Base-by-base conservation (phyloP, 2,329 filamentous ascomycete species). In the Tolypocladium tropicale region DNA sequence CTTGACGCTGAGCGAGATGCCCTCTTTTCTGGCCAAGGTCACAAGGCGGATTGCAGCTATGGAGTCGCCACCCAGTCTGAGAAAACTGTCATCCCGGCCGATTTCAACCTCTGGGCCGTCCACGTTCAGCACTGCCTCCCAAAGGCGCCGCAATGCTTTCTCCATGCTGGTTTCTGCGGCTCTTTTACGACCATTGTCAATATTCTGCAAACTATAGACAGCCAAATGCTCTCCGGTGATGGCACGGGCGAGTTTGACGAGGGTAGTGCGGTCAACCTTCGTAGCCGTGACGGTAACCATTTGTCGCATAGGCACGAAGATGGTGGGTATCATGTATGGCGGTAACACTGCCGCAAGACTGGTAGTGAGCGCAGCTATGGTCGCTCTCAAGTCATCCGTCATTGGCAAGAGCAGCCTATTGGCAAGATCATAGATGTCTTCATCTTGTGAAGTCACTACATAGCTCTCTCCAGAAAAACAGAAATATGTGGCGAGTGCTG, bases 11-110 rank as follows among this genome's bases (percentile, higher is more conserved):
- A 53, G 33, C 9, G 3, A 4, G 11, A 39, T 36, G 2, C 34
- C 34, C 3, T 53, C 3, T 23, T 37, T n/a, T 30, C 51, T 53
- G 4, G 51, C 51, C 21, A 53, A 28, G 23, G 34, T 53, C 6
- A 36, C 36, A 36, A 53, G 51, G 3, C 60, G 51, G 43, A 65
- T 64, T 18, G 63, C 62, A 1, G 57, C 55, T n/a, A 65, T 63
- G 2, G 63, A 53, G 12, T 57, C 18, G 64, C 58, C 39, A 16
- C 51, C 51, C 6, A 53, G 51, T 16, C 18, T 36, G 11, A 53
- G 34, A 11, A 53, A 53, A 14, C 51, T 53, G 34, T 53, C 51
- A 16, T 53, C 34, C 6, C 33, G 34, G n/a, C 51, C 34, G 18
- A 53, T 25, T 12, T 2, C 23, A 37, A 14, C 32, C 12, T 36